These are phyloP conservation scores for Dothistroma septosporum DNA, from an alignment of 2,329 filamentous ascomycete species.

Conservation along the genomic window DNA sequence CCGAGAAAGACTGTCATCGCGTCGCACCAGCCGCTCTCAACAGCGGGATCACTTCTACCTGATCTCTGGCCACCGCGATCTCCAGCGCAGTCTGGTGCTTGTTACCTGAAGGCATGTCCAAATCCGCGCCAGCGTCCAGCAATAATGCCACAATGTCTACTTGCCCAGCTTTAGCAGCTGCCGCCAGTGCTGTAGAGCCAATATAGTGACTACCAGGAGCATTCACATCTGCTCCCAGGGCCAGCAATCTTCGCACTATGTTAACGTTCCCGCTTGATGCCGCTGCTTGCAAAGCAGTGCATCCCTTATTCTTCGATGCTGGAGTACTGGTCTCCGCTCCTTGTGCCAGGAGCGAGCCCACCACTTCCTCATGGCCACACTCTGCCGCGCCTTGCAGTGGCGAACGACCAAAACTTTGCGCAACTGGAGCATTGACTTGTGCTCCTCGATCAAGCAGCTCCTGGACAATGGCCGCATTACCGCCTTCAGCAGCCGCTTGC, in stretches of 20 bases:
- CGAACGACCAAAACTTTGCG: constrained; percentile 17
- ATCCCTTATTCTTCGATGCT: constrained; percentile 17
- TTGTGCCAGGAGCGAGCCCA: constrained; percentile 6
- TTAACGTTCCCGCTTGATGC: constrained; percentile 10
- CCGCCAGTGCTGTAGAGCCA: constrained; percentile 20
- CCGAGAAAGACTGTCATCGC: not conserved
- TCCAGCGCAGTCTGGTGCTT: constrained; percentile 11
- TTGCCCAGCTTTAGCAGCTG: constrained; percentile 22
- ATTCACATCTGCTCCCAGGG: constrained; percentile 21
- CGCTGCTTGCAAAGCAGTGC: constrained; percentile 24
- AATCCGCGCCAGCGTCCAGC: constrained; percentile 16
- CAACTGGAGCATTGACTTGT: constrained; percentile 14
- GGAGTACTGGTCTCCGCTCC: constrained; percentile 18
- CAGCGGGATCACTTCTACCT: constrained; percentile 8
- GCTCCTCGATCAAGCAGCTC: constrained; percentile 16
- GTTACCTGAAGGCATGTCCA: constrained; percentile 9
- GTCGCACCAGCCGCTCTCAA: not conserved
- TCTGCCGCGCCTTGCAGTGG: constrained; percentile 3
- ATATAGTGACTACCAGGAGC: constrained; percentile 15
- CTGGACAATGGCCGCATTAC: constrained; percentile 14
- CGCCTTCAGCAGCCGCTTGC: constrained; percentile 22
- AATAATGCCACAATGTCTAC: constrained; percentile 15
- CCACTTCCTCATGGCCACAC: constrained; percentile 16
- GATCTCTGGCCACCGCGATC: constrained; percentile 7
- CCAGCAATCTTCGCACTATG: constrained; percentile 15